Evolutionary conservation across 2,329 filamentous ascomycete genomes (phyloP), one percentile per base, ranked within the genome.

Genomic region (Ophiostoma fasciatum): DNA sequence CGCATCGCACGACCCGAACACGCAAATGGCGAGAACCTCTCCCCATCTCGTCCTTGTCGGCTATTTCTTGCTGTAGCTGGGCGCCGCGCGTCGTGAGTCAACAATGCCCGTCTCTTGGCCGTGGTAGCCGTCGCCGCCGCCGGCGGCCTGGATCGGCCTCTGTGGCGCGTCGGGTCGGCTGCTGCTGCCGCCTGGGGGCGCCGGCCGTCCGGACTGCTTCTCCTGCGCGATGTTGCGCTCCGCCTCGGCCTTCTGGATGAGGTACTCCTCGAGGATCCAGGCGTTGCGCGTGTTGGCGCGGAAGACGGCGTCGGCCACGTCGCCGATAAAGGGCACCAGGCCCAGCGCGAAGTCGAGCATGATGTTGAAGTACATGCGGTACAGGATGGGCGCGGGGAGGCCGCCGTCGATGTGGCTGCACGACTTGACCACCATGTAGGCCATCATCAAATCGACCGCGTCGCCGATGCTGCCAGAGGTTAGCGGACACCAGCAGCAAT

Each of bases 341-440:
- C 82, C 83, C 23, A 87, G 62, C 26, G 68, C 53, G 46, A 90
- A 82, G 51, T 92, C 82, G 28, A 87, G 41, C 4, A 68, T 49
- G 38, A 94, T 71, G 57, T 94, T 92, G 50, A 85, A 57, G 44
- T 85, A 55, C 90, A 98, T 96, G 50, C 68, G 68, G 20, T 68
- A 54, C 38, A 71, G 64, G 33, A 88, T 57, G 9, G 55, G 50
- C 5, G 55, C 45, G 2, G 78, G 78, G 5, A 96, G 69, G 12
- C 82, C 82, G 33, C 82, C 82, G 35, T 92, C 79, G 32, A 93
- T 66, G 42, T 78, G 68, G 42, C 67, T 65, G 57, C 82, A 87
- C 18, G 74, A 76, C 41, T 66, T 68, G 44, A 93, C 64, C 8
- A 96, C 74, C 58, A 82, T 74, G 41, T 84, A 56, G 9, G 82